These are phyloP conservation scores for Diplocarpon mali DNA, from an alignment of 2,329 filamentous ascomycete species.

Conservation along the genomic window DNA sequence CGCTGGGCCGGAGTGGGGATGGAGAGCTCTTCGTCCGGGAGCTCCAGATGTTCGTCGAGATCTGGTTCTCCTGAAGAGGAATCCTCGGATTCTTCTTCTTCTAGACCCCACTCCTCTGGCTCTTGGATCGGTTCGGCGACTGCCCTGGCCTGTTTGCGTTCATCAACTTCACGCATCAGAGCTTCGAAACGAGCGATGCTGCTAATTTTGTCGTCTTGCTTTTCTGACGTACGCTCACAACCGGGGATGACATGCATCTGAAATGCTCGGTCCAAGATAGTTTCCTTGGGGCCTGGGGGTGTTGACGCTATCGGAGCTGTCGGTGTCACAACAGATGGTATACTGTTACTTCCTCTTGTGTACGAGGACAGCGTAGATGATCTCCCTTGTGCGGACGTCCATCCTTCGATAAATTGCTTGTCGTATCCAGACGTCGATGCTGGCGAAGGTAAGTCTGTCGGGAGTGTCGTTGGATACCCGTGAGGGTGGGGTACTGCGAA, in stretches of 20 bases:
- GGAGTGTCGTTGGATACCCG: slow-evolving; percentile 40
- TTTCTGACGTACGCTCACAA: slow-evolving; percentile 35
- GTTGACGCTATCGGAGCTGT: slow-evolving; percentile 28
- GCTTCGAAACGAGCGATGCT: slow-evolving; percentile 56
- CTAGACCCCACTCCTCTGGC: slow-evolving; percentile 23
- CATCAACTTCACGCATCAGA: slow-evolving; percentile 50
- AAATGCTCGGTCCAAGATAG: slow-evolving; percentile 57
- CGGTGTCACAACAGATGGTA: slow-evolving; percentile 37
- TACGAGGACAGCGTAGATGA: slow-evolving; percentile 46
- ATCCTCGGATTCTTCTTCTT: slow-evolving; percentile 31
- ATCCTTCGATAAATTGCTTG: slow-evolving; percentile 48
- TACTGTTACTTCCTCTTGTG: slow-evolving; percentile 41
- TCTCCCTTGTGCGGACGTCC: slow-evolving; percentile 48
- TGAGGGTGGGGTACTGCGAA: slow-evolving; percentile 33
- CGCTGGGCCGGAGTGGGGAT: slow-evolving; percentile 26
- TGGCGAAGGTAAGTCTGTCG: slow-evolving; percentile 46
- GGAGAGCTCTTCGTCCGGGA: slow-evolving; percentile 9
- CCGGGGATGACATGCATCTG: slow-evolving; percentile 52
- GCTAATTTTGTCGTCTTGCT: slow-evolving; percentile 50
- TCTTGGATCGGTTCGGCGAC: slow-evolving; percentile 3
- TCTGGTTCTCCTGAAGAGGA: slow-evolving; percentile 22
- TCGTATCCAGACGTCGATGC: slow-evolving; percentile 41
- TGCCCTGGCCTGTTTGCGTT: slow-evolving; percentile 28
- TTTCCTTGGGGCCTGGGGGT: slow-evolving; percentile 44
- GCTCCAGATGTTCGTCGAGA: slow-evolving; percentile 2